Conservation (phyloP, 2,329 filamentous ascomycete species). For the Scleromitrula shiraiana region DNA sequence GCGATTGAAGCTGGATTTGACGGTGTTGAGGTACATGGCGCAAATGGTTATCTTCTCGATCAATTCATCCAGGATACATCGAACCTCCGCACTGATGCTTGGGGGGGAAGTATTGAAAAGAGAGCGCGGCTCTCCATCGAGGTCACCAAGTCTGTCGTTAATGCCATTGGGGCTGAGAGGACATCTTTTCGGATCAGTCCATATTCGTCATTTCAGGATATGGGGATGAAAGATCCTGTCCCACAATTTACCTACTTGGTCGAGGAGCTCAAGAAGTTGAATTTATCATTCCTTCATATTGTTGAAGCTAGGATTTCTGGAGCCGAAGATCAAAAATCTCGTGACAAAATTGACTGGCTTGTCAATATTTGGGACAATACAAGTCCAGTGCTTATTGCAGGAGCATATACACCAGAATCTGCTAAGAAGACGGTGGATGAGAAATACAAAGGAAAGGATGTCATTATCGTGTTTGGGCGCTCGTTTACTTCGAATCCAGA, state of each 20-base stretch:
- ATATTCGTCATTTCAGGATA: conserved; percentile 52
- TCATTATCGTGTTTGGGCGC: conserved; percentile 37
- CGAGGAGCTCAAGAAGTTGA: conserved; percentile 40
- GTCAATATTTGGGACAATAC: conserved; percentile 36
- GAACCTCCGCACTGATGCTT: conserved; percentile 50
- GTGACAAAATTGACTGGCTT: conserved; percentile 36
- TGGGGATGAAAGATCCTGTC: conserved; percentile 54
- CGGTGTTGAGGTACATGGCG: conserved; percentile 37
- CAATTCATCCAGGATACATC: conserved; percentile 30
- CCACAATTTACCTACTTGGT: conserved; percentile 56
- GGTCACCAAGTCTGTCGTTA: conserved; percentile 41
- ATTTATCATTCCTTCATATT: conserved; percentile 54
- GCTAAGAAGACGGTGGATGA: conserved; percentile 35
- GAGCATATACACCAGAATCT: conserved; percentile 36
- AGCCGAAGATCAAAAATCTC: conserved; percentile 33
- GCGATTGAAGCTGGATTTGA: conserved; percentile 49
- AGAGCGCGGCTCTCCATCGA: conserved; percentile 45
- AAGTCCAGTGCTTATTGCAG: conserved; percentile 42
- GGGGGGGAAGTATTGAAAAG: conserved; percentile 43
- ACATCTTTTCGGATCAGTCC: conserved; percentile 52
- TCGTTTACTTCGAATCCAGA: conserved; percentile 41
- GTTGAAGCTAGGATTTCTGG: conserved; percentile 39
- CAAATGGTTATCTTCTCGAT: conserved; percentile 29
- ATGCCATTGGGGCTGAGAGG: conserved; percentile 43
- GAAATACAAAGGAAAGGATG: conserved; percentile 25